phyloP scores from a whole-genome alignment of 257 asterid species.

The Solanum lycopersicoides region DNA sequence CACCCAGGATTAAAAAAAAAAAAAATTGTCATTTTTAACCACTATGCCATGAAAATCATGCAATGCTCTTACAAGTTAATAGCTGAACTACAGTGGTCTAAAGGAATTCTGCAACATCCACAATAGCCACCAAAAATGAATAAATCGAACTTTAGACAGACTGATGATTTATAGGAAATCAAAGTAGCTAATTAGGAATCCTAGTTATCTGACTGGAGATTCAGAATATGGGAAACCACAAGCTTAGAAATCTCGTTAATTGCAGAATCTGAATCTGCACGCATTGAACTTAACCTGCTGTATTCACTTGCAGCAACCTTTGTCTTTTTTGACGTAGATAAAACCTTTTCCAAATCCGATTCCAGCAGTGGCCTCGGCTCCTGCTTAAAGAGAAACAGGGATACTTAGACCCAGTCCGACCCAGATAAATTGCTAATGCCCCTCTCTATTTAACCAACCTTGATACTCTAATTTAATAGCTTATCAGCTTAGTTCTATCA shows the following conservation, averaged over 20 bases:
- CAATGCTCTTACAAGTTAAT: neutral
- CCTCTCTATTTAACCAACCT: neutral
- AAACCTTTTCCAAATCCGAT: constrained; percentile 52
- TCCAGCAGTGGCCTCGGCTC: constrained; percentile 61
- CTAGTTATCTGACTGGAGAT: constrained; percentile 31
- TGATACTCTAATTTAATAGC: neutral
- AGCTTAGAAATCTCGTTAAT: constrained; percentile 44
- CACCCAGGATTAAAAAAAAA: neutral
- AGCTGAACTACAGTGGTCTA: neutral
- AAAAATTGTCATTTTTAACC: neutral
- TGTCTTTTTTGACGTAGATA: constrained; percentile 49
- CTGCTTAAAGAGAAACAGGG: constrained; percentile 14
- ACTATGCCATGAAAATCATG: neutral
- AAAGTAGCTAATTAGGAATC: constrained; percentile 19
- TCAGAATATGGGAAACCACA: constrained; percentile 45
- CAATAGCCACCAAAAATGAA: neutral
- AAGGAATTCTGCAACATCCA: neutral
- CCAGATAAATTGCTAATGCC: neutral
- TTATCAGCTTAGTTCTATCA: neutral
- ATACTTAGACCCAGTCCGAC: neutral
- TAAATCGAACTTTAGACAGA: neutral
- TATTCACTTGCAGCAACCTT: constrained; percentile 66
- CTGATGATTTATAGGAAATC: neutral
- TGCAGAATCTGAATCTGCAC: constrained; percentile 32
- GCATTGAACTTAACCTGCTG: constrained; percentile 25